Evolutionary conservation across 805 yeast genomes (phyloP).

Genomic region (Debaryomyces castellii): DNA sequence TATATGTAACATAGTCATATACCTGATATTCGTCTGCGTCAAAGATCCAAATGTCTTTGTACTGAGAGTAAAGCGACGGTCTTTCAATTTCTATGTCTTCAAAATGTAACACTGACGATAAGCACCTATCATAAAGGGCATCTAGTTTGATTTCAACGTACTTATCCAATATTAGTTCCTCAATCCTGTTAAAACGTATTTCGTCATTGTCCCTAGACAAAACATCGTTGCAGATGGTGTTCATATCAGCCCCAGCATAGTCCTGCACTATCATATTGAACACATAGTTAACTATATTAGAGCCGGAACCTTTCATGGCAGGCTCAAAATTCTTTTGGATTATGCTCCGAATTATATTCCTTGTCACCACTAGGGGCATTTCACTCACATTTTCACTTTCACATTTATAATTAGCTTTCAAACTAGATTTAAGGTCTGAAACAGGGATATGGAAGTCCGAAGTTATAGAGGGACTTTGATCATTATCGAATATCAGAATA

Average conservation of each 20-base stretch:
- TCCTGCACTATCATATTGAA: conserved; percentile 17
- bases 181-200: conserved; percentile 10
- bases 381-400: neutral
- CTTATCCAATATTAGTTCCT: conserved; percentile 15
- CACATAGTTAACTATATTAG: conserved; percentile 14
- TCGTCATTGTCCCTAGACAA: conserved; percentile 8
- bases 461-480: neutral
- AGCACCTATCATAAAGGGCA: conserved; percentile 7
- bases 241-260: conserved; percentile 8
- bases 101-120: neutral
- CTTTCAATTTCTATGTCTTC: conserved; percentile 7
- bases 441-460: neutral
- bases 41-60: conserved; percentile 18
- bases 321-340: conserved; percentile 8
- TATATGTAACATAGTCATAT: conserved; percentile 11
- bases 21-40: conserved; percentile 14
- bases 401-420: neutral
- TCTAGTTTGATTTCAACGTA: conserved; percentile 16
- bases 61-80: conserved; percentile 15
- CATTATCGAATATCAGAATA: neutral
- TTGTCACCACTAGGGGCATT: neutral
- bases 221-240: conserved; percentile 8
- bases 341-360: conserved; percentile 6
- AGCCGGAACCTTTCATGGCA: conserved; percentile 8
- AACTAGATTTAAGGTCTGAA: neutral